phyloP scores from a whole-genome alignment of 257 asterid species.

The Solanum clarkiae region DNA sequence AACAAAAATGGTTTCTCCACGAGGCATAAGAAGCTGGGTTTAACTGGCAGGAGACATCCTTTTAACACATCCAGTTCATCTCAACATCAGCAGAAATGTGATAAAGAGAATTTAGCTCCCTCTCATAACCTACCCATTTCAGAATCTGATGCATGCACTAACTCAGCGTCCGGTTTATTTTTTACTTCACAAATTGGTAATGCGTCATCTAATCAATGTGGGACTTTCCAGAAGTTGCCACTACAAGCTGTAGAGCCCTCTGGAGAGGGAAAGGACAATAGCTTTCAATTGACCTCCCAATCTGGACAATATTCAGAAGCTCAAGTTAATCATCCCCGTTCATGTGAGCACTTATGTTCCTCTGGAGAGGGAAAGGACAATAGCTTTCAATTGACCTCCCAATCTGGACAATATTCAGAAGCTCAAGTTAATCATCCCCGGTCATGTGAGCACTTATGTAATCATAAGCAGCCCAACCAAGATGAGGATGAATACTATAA shows the following conservation, averaged over 20 bases:
- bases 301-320: slow-evolving; percentile 4
- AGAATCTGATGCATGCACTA: slow-evolving; percentile 1
- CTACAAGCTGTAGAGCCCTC: slow-evolving; percentile 12
- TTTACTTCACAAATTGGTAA: slow-evolving; percentile 9
- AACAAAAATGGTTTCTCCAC: slow-evolving; percentile 9
- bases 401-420: slow-evolving; percentile 5
- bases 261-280: slow-evolving; percentile 1
- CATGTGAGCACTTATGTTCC: slow-evolving; percentile 2
- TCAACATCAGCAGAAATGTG: slow-evolving; percentile 9
- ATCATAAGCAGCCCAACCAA: slow-evolving; percentile 18
- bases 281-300: slow-evolving; percentile 6
- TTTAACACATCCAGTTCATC: slow-evolving; percentile 2
- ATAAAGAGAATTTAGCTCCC: slow-evolving; percentile 37
- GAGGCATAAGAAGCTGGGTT: slow-evolving; percentile 25
- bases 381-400: slow-evolving; percentile 7
- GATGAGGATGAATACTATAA: slow-evolving; percentile 1
- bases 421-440: not conserved
- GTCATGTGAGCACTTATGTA: not conserved
- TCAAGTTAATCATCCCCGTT: not conserved
- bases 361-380: not conserved
- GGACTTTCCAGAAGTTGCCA: slow-evolving; percentile 8
- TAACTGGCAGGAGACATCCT: slow-evolving; percentile 17
- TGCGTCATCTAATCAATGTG: not conserved
- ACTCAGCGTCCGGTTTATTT: not conserved
- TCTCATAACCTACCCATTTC: not conserved